Evolutionary conservation across 1,139 yeast species (phyloP).

Genomic region (Yamadazyma atmosphaerica): DNA sequence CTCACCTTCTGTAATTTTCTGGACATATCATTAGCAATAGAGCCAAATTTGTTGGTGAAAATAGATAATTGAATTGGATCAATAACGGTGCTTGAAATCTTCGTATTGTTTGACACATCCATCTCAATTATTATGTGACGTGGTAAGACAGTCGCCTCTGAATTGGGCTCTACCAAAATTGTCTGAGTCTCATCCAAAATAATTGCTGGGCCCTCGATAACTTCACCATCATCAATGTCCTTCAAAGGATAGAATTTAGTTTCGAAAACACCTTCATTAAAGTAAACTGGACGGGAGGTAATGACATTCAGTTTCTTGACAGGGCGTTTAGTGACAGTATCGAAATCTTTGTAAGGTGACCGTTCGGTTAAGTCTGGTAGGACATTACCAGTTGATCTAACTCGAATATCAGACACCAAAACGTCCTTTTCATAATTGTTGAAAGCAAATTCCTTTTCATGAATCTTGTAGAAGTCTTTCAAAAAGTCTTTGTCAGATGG

Average conservation of each 20-base stretch:
- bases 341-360: slow-evolving; percentile 16
- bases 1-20: slow-evolving; percentile 23
- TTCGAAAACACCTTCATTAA: slow-evolving; percentile 13
- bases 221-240: slow-evolving; percentile 17
- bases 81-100: slow-evolving; percentile 14
- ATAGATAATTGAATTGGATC: slow-evolving; percentile 23
- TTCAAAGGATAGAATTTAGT: slow-evolving; percentile 17
- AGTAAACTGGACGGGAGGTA: slow-evolving; percentile 8
- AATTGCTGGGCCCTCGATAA: slow-evolving; percentile 60
- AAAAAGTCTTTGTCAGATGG: slow-evolving; percentile 26
- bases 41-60: slow-evolving; percentile 23
- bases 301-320: slow-evolving; percentile 6
- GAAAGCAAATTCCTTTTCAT: slow-evolving; percentile 72
- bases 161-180: slow-evolving; percentile 70
- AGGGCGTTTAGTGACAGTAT: slow-evolving; percentile 5
- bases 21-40: slow-evolving; percentile 25
- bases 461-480: slow-evolving; percentile 46
- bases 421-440: slow-evolving; percentile 50
- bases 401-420: slow-evolving; percentile 19
- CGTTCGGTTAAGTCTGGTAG: slow-evolving; percentile 11
- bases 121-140: slow-evolving; percentile 35
- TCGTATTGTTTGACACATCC: slow-evolving; percentile 10
- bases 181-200: slow-evolving; percentile 88
- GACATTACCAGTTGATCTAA: slow-evolving; percentile 29
- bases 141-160: slow-evolving; percentile 61